Percentiles rank a stretch among this genome's conserved stretches.
Evolutionary conservation across 306 rosid genomes (phyloP).

Genomic region (Arachis stenosperma): DNA sequence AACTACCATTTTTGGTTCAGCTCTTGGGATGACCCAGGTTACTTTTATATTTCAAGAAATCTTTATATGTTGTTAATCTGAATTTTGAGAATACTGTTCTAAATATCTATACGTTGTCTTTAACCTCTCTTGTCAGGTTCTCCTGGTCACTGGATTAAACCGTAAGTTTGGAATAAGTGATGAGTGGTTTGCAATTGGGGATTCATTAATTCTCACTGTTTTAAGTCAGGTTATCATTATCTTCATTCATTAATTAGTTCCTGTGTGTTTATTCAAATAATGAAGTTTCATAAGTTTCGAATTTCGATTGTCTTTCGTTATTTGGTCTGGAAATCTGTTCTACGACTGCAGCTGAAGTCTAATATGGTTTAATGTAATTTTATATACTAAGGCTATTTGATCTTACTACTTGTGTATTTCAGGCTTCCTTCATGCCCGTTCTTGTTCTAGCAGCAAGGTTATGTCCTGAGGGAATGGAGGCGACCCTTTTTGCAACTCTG

Average conservation of each 20-base stretch:
- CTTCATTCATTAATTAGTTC: constrained; percentile 30
- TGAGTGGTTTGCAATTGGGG: constrained; percentile 98
- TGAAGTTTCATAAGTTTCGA: constrained; percentile 15
- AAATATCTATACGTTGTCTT: constrained; percentile 11
- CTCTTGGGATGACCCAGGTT: constrained; percentile 98
- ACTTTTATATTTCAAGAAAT: constrained; percentile 26
- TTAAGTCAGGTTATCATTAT: constrained; percentile 73
- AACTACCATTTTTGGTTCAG: constrained; percentile 74
- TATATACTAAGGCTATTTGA: constrained; percentile 18
- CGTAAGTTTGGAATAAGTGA: constrained; percentile 79
- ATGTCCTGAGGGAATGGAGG: constrained; percentile 99
- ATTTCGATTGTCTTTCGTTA: constrained; percentile 29
- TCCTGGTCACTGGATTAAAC: constrained; percentile 91
- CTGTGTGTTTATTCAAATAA: constrained; percentile 25
- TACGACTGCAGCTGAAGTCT: constrained; percentile 3
- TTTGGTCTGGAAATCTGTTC: constrained; percentile 13
- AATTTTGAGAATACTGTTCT: constrained; percentile 25
- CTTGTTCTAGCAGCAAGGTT: constrained; percentile 93
- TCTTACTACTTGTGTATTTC: constrained; percentile 41
- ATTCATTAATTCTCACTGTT: constrained; percentile 91
- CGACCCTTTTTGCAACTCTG: constrained; percentile 97
- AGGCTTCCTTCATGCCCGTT: constrained; percentile 99
- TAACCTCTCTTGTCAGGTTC: constrained; percentile 53
- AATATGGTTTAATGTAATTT: neutral
- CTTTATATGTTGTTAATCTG: constrained; percentile 7